These are phyloP conservation scores for Sungouiozyma intestinalis DNA, from an alignment of 805 yeast genomes.

Conservation along the genomic window DNA sequence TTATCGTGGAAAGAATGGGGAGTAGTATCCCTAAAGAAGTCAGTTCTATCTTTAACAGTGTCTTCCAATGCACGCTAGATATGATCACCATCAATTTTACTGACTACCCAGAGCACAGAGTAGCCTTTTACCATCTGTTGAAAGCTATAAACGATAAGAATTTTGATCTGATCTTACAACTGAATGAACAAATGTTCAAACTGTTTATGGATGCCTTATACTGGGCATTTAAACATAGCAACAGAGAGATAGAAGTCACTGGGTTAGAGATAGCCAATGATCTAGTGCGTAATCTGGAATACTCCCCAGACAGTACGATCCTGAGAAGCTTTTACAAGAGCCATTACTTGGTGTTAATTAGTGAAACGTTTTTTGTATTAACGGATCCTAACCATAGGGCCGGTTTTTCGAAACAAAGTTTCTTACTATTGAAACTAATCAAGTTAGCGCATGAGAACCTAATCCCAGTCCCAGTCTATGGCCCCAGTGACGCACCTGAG, in stretches of 20 bases:
- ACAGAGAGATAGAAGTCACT: conserved; percentile 82
- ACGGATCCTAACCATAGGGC: conserved; percentile 95
- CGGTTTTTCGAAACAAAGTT: conserved; percentile 77
- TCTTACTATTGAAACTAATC: conserved; percentile 66
- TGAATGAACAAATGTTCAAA: conserved; percentile 80
- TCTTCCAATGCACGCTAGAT: conserved; percentile 78
- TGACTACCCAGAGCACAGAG: conserved; percentile 91
- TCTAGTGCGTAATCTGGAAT: conserved; percentile 68
- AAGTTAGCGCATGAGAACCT: conserved; percentile 61
- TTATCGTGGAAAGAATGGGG: conserved; percentile 77
- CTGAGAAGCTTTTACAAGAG: conserved; percentile 73
- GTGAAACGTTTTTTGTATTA: conserved; percentile 79
- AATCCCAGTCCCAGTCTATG: conserved; percentile 63
- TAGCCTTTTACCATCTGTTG: conserved; percentile 35
- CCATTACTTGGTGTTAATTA: conserved; percentile 71
- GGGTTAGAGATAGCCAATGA: conserved; percentile 76
- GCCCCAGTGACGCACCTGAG: conserved; percentile 58
- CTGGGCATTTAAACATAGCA: conserved; percentile 95
- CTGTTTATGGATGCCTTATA: conserved; percentile 79
- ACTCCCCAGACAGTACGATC: conserved; percentile 49
- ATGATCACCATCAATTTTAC: conserved; percentile 90
- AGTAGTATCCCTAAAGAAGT: conserved; percentile 66
- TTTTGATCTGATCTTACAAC: conserved; percentile 67
- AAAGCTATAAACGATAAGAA: conserved; percentile 33
- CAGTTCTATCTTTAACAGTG: conserved; percentile 69